Conservation (phyloP, 2,329 filamentous ascomycete species). For the Pseudonectria foliicola region DNA sequence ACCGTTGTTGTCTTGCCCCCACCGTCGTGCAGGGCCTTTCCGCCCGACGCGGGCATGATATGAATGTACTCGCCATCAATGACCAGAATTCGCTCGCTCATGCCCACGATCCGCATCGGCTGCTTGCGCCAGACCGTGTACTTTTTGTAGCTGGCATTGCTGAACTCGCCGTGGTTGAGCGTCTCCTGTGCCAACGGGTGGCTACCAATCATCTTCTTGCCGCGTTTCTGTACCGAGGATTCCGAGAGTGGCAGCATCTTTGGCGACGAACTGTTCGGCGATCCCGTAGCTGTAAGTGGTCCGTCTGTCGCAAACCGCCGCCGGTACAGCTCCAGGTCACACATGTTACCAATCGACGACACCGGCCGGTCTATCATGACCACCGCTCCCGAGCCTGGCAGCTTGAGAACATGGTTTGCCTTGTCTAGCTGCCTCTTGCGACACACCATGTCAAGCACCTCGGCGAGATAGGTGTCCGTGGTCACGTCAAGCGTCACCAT, state of each 20-base stretch:
- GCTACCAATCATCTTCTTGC: constrained; percentile 48
- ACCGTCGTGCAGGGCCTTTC: constrained; percentile 57
- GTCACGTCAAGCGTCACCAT: constrained; percentile 69
- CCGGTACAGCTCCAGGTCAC: constrained; percentile 68
- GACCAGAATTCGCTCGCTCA: constrained; percentile 67
- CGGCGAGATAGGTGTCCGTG: constrained; percentile 75
- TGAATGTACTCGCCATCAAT: constrained; percentile 85
- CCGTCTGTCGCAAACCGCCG: constrained; percentile 71
- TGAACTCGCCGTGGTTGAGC: constrained; percentile 51
- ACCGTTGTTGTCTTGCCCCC: constrained; percentile 70
- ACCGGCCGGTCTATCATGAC: constrained; percentile 72
- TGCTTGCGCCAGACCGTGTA: constrained; percentile 79
- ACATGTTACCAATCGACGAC: constrained; percentile 67
- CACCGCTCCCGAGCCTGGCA: constrained; percentile 66
- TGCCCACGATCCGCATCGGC: constrained; percentile 70
- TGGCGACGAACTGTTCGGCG: constrained; percentile 62
- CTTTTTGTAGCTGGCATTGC: constrained; percentile 58
- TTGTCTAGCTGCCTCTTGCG: constrained; percentile 73
- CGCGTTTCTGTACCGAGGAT: constrained; percentile 37
- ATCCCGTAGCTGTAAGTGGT: constrained; percentile 59
- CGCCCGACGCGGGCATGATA: constrained; percentile 65
- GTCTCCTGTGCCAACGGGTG: constrained; percentile 63
- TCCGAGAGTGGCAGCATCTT: constrained; percentile 53
- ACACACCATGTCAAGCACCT: constrained; percentile 73
- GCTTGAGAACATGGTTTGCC: constrained; percentile 69